phyloP scores from a whole-genome alignment of 495 filamentous ascomycete species.

The Cryomyces antarcticus region DNA sequence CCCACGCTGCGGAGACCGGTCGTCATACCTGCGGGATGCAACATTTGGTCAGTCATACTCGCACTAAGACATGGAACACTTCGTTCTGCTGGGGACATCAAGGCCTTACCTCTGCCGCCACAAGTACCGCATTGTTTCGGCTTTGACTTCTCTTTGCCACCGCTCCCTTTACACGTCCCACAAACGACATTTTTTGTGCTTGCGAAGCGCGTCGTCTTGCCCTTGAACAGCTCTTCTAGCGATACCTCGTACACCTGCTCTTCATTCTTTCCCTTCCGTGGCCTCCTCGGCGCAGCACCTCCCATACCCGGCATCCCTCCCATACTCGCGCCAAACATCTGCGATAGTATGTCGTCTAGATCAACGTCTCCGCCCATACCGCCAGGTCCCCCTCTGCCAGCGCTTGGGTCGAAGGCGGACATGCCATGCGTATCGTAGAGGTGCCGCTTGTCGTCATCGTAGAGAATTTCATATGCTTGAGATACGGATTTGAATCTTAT shows the following conservation, averaged over 20 bases:
- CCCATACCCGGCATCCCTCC: conserved; percentile 38
- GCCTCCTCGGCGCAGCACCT: conserved; percentile 29
- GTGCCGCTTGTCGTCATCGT: conserved; percentile 81
- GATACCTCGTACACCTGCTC: conserved; percentile 79
- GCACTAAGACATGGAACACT: neutral
- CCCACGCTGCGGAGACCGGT: conserved; percentile 58
- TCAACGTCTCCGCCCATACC: conserved; percentile 54
- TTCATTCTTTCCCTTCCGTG: conserved; percentile 58
- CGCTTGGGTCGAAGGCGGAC: conserved; percentile 61
- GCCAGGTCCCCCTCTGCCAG: conserved; percentile 30
- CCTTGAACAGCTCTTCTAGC: conserved; percentile 90
- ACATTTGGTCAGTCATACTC: neutral
- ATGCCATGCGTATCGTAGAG: conserved; percentile 89
- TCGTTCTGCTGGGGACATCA: neutral
- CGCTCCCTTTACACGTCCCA: conserved; percentile 64
- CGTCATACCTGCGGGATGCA: conserved; percentile 28
- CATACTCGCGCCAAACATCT: conserved; percentile 54
- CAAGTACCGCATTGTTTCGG: conserved; percentile 69
- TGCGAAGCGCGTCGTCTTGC: conserved; percentile 89
- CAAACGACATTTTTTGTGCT: conserved; percentile 88
- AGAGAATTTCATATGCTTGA: conserved; percentile 92
- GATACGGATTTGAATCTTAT: conserved; percentile 77
- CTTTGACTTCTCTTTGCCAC: conserved; percentile 82
- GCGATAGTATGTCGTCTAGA: conserved; percentile 71
- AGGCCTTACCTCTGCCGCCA: conserved; percentile 37